phyloP scores from a whole-genome alignment of 768 basidiomycete species.

The Macrocybe gigantea region DNA sequence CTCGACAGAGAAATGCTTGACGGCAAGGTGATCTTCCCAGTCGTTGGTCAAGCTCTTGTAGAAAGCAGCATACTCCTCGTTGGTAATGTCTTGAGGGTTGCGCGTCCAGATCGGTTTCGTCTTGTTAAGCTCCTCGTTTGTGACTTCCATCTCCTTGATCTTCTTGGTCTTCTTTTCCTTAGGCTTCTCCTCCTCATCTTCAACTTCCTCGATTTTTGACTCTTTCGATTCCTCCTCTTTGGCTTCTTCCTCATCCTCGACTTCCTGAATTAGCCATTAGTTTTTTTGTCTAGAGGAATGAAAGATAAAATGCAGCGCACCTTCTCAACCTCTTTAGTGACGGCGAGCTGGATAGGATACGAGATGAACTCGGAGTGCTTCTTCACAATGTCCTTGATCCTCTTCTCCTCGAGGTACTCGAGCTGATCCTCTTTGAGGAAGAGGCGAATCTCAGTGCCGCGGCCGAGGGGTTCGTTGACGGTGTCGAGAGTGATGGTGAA shows the following conservation, averaged over 20 bases:
- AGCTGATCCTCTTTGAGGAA: conserved; percentile 98
- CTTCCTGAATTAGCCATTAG: conserved; percentile 51
- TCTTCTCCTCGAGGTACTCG: conserved; percentile 99
- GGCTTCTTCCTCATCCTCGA: conserved; percentile 78
- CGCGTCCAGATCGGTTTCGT: conserved; percentile 99
- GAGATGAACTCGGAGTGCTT: conserved; percentile 99
- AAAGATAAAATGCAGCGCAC: conserved; percentile 36
- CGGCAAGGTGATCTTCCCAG: conserved; percentile 99
- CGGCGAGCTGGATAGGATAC: conserved; percentile 97
- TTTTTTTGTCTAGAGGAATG: background rate
- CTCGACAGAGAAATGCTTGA: conserved; percentile 99
- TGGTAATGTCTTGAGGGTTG: conserved; percentile 89
- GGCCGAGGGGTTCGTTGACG: conserved; percentile 83
- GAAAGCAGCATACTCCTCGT: conserved; percentile 93
- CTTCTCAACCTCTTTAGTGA: conserved; percentile 99
- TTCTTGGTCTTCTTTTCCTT: conserved; percentile 94
- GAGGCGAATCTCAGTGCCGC: conserved; percentile 89
- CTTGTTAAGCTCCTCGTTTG: conserved; percentile 99
- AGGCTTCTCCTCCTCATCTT: conserved; percentile 77
- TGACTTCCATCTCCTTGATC: conserved; percentile 80
- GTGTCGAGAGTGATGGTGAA: conserved; percentile 98
- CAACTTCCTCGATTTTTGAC: conserved; percentile 77
- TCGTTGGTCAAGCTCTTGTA: conserved; percentile 99
- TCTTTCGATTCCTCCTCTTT: conserved; percentile 68
- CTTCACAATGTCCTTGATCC: conserved; percentile 99